Evolutionary conservation across 1,284 basidiomycete species (phyloP).

Genomic region (Puccinia triticina): DNA sequence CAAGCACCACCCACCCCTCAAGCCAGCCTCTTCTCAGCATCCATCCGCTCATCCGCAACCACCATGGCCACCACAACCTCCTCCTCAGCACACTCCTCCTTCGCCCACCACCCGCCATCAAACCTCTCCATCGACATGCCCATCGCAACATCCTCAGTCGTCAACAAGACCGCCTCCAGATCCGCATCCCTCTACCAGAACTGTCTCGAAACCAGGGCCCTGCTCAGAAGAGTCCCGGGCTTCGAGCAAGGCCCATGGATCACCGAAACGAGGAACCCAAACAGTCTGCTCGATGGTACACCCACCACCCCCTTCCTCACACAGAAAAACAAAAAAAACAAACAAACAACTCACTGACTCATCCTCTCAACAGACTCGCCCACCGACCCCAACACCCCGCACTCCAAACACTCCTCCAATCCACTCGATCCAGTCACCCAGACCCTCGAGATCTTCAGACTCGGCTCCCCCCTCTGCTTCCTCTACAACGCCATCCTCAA

Average conservation of each 20-base stretch:
- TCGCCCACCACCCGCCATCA: constrained; percentile 52
- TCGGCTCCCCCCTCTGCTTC: constrained; percentile 90
- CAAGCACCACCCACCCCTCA: no score
- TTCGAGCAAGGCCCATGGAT: constrained; percentile 63
- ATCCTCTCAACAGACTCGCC: constrained; percentile 60
- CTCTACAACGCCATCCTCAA: constrained; percentile 87
- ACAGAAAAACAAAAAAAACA: no score
- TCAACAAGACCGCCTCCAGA: constrained; percentile 79
- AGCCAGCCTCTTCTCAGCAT: neutral
- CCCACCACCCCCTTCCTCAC: no score
- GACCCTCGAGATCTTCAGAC: constrained; percentile 88
- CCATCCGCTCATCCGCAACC: neutral
- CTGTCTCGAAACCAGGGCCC: constrained; percentile 73
- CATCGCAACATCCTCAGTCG: constrained; percentile 66
- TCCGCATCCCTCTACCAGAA: constrained; percentile 83
- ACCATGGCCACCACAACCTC: constrained; percentile 22
- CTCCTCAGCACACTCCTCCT: constrained; percentile 49
- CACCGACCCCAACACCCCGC: constrained; percentile 56
- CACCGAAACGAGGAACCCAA: constrained; percentile 7
- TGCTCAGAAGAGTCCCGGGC: constrained; percentile 73
- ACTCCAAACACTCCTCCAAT: neutral
- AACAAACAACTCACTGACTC: constrained; percentile 59
- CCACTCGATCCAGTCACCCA: constrained; percentile 71
- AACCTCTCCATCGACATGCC: constrained; percentile 68
- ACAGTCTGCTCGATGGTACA: constrained; percentile 60